A percentile compares a stretch with the other conserved stretches of the same genome.
phyloP scores from a whole-genome alignment of 805 yeast species.

The Wickerhamomyces canadensis region DNA sequence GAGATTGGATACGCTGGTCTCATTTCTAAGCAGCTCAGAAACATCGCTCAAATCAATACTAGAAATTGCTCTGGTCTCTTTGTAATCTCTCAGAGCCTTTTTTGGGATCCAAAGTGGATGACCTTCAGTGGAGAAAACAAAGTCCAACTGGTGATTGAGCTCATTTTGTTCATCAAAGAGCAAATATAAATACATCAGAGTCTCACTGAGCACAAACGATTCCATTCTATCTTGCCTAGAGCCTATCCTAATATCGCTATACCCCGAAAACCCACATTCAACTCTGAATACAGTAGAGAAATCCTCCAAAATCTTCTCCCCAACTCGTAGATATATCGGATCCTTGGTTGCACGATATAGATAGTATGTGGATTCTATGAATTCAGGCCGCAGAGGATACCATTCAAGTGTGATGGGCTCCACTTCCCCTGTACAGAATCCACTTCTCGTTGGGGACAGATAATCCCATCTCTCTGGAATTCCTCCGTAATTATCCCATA shows the following conservation, averaged over 20 bases:
- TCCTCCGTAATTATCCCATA: conserved; percentile 76
- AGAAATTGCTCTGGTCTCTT: conserved; percentile 8
- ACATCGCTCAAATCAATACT: conserved; percentile 4
- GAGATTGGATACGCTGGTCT: not conserved
- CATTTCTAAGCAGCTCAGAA: not conserved
- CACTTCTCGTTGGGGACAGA: conserved; percentile 3
- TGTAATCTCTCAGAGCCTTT: conserved; percentile 25
- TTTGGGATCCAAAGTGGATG: conserved; percentile 78
- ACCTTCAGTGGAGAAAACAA: conserved; percentile 76
- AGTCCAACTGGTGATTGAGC: conserved; percentile 38
- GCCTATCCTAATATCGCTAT: conserved; percentile 61
- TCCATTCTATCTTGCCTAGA: conserved; percentile 79
- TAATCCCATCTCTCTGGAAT: conserved; percentile 87
- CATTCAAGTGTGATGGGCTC: conserved; percentile 62
- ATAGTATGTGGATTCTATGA: conserved; percentile 82
- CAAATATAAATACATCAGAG: conserved; percentile 75
- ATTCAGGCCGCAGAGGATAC: conserved; percentile 93
- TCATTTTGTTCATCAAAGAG: conserved; percentile 66
- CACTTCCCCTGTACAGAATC: conserved; percentile 8
- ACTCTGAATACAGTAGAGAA: conserved; percentile 47
- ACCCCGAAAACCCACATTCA: conserved; percentile 78
- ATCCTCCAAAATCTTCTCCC: conserved; percentile 55
- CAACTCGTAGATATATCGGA: conserved; percentile 75
- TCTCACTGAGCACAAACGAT: conserved; percentile 82
- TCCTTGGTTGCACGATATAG: conserved; percentile 80